Percentiles rank a stretch among this genome's conserved stretches.
Evolutionary conservation across 2,329 filamentous ascomycete genomes (phyloP).

Genomic region (Ophiostoma sp.): DNA sequence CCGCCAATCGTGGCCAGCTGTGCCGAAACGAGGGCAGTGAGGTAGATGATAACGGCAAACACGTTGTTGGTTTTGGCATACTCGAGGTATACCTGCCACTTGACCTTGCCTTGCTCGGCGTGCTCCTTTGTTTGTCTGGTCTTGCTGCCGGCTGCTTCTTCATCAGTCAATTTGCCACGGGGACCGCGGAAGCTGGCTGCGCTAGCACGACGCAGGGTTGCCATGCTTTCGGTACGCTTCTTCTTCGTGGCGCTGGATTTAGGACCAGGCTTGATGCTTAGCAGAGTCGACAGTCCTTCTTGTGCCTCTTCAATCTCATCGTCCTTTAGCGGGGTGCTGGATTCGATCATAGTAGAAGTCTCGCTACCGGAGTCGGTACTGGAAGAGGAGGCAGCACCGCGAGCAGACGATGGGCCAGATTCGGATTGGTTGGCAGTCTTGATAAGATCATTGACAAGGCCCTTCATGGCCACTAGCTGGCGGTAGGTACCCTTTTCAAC

Average conservation of each 20-base stretch:
- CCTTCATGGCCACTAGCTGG: constrained; percentile 89
- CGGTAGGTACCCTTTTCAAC: constrained; percentile 85
- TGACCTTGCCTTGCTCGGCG: constrained; percentile 92
- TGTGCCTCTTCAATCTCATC: constrained; percentile 72
- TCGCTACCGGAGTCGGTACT: constrained; percentile 43
- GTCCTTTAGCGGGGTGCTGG: constrained; percentile 52
- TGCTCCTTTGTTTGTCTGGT: constrained; percentile 84
- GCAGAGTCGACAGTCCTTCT: constrained; percentile 68
- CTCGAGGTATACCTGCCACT: constrained; percentile 90
- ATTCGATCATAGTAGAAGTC: constrained; percentile 53
- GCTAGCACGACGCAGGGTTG: constrained; percentile 82
- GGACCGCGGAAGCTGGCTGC: constrained; percentile 84
- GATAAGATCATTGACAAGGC: constrained; percentile 78
- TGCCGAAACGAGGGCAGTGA: constrained; percentile 68
- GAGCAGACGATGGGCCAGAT: constrained; percentile 37
- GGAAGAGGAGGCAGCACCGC: constrained; percentile 28
- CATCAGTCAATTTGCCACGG: constrained; percentile 75
- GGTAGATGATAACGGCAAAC: constrained; percentile 72
- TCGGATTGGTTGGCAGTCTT: constrained; percentile 63
- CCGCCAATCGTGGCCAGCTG: constrained; percentile 79
- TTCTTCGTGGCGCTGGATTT: constrained; percentile 40
- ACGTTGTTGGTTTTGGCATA: constrained; percentile 95
- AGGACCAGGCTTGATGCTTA: constrained; percentile 59
- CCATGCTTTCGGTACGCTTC: constrained; percentile 60
- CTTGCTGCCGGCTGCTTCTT: constrained; percentile 69